Evolutionary conservation across 73 alveolate species (phyloP), one percentile per base, ranked within the genome.

Genomic region (Breviolum minutum): DNA sequence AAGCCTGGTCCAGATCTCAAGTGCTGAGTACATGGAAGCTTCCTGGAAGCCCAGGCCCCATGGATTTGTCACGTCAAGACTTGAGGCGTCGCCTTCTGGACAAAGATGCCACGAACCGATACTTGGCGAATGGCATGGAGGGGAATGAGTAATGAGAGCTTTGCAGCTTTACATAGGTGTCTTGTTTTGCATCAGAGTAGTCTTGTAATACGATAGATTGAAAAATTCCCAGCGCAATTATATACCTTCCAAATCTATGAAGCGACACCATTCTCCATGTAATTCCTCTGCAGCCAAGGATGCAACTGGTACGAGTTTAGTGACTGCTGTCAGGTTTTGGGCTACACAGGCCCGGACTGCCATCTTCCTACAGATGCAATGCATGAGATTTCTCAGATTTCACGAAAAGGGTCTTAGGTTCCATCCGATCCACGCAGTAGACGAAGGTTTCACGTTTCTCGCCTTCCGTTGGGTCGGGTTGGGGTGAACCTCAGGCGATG

Each of bases 271-370:
- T 22, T 68, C 24, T 22, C 24, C 24, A 68, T 74, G 17, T 74
- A 40, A 74, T 20, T 24, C 24, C 27, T 16, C 5, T 69, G 27
- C 32, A 22, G 54, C 74, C 77, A 32, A 91, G 98, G 98, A 16
- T 92, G 98, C 90, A 92, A 92, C 73, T 92, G 98, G 98, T 92
- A 92, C 98, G 98, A 92, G 98, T 92, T 92, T 90, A 92, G 76
- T 63, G 90, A 74, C 81, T 29, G 69, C 16, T 92, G 98, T 14
- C 98, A 92, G 60, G 91, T 92, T 11, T 48, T 92, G 32, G 98
- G 98, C 91, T 92, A 92, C 73, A 12, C 68, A 14, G 97, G 97
- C 60, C n/a, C 93, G 71, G 54, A 40, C 54, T 40, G 54, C 54
- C 54, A n/a, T n/a, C n/a, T n/a, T n/a, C n/a, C n/a, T n/a, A n/a